Conservation (phyloP, 305 asterid species). For the Rubia balearica region DNA sequence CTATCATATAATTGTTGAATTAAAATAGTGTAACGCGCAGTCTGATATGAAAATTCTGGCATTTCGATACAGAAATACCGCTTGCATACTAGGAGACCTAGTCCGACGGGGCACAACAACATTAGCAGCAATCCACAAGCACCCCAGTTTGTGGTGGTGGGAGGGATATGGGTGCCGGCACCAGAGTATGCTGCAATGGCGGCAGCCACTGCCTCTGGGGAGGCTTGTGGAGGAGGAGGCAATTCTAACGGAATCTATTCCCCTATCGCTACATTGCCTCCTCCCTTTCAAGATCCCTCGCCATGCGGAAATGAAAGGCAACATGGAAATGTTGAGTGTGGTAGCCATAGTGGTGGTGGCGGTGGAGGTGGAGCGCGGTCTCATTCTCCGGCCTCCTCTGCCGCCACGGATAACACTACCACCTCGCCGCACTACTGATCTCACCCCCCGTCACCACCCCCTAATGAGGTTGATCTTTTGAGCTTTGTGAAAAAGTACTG, state of each 20-base stretch:
- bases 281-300: conserved; percentile 30
- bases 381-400: conserved; percentile 44
- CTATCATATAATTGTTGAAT: not conserved
- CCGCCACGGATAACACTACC: conserved; percentile 46
- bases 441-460: conserved; percentile 12
- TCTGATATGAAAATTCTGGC: not conserved
- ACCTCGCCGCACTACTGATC: conserved; percentile 36
- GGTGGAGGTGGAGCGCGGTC: conserved; percentile 26
- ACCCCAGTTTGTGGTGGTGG: conserved; percentile 78
- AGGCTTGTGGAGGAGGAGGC: conserved; percentile 25
- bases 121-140: conserved; percentile 32
- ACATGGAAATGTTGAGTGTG: conserved; percentile 24
- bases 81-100: conserved; percentile 68
- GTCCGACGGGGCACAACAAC: conserved; percentile 32
- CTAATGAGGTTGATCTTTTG: not conserved
- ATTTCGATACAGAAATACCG: conserved; percentile 58
- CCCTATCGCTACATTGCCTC: conserved; percentile 41
- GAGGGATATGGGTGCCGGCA: conserved; percentile 85
- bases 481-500: conserved; percentile 17
- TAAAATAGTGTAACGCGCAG: not conserved
- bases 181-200: conserved; percentile 50
- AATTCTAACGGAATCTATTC: conserved; percentile 42
- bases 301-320: conserved; percentile 27
- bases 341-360: conserved; percentile 32
- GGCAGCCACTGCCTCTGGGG: conserved; percentile 24